These are phyloP conservation scores for Opeltia flavorubescens DNA, from an alignment of 495 filamentous ascomycete species.

Conservation along the genomic window DNA sequence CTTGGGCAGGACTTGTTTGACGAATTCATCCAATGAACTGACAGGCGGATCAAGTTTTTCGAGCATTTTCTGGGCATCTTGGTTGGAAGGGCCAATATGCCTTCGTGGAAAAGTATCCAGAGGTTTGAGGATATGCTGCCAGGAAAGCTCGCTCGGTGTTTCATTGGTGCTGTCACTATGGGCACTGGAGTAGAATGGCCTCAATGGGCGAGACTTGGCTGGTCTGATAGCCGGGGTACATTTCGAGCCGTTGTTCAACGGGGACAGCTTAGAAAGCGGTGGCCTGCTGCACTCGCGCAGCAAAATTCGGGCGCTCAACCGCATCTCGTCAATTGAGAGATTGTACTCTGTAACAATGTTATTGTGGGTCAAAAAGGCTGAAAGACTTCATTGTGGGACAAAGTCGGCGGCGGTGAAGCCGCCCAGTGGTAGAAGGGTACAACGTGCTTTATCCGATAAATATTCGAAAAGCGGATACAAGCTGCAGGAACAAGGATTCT, in stretches of 20 bases:
- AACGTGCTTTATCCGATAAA: neutral
- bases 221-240: slow-evolving; percentile 2
- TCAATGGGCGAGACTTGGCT: neutral
- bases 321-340: no score
- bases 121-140: slow-evolving; percentile 19
- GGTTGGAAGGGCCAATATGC: slow-evolving; percentile 84
- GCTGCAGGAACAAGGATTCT: no score
- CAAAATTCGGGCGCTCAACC: neutral
- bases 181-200: slow-evolving; percentile 10
- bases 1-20: slow-evolving; percentile 69
- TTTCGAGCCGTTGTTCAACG: slow-evolving; percentile 3
- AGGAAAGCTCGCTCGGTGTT: neutral
- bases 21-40: slow-evolving; percentile 68
- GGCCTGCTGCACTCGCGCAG: neutral
- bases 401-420: no score
- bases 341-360: no score
- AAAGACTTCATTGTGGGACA: no score
- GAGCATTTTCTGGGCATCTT: slow-evolving; percentile 66
- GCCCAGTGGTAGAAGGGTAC: neutral
- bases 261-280: neutral
- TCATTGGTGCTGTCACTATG: slow-evolving; percentile 4
- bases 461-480: neutral
- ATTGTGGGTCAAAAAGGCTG: no score
- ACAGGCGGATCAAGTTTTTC: slow-evolving; percentile 62
- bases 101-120: slow-evolving; percentile 63